Evolutionary conservation across 2,329 filamentous ascomycete genomes (phyloP).

Genomic region (Neofusicoccum sp.): DNA sequence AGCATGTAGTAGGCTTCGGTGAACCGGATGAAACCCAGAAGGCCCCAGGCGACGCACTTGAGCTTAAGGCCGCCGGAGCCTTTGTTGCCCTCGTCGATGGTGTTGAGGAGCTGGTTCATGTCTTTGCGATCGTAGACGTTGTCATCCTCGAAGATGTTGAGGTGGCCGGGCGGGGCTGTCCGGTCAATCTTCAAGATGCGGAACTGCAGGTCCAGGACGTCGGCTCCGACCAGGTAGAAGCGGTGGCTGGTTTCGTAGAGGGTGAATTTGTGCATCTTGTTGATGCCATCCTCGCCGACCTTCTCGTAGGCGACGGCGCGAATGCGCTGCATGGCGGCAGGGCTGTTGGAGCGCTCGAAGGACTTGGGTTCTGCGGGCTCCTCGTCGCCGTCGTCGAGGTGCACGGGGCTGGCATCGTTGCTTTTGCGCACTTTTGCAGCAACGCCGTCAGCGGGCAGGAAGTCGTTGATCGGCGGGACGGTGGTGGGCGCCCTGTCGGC

Average conservation of each 20-base stretch:
- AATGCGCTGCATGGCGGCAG: conserved; percentile 36
- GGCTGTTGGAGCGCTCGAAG: conserved; percentile 41
- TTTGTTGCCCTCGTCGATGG: conserved; percentile 93
- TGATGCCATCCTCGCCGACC: conserved; percentile 43
- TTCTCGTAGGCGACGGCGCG: conserved; percentile 41
- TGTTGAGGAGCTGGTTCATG: conserved; percentile 88
- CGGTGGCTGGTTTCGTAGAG: conserved; percentile 91
- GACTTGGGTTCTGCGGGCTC: conserved; percentile 38
- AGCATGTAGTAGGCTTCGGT: conserved; percentile 98
- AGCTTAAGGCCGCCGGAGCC: conserved; percentile 85
- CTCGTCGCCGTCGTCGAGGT: conserved; percentile 43
- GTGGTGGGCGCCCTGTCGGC: conserved; percentile 3
- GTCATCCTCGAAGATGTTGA: conserved; percentile 89
- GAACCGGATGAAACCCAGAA: conserved; percentile 93
- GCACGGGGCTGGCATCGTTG: conserved; percentile 20
- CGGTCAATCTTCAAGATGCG: conserved; percentile 93
- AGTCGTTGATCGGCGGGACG: conserved; percentile 15
- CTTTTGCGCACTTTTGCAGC: conserved; percentile 1
- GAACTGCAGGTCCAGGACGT: conserved; percentile 84
- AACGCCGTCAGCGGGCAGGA: neutral
- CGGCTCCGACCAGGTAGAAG: conserved; percentile 92
- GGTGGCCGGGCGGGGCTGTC: conserved; percentile 72
- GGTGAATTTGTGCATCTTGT: conserved; percentile 90
- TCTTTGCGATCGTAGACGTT: conserved; percentile 90
- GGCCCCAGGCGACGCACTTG: conserved; percentile 86